Evolutionary conservation across 352 stramenopile species (phyloP).

Genomic region (Pythium rishiriense): DNA sequence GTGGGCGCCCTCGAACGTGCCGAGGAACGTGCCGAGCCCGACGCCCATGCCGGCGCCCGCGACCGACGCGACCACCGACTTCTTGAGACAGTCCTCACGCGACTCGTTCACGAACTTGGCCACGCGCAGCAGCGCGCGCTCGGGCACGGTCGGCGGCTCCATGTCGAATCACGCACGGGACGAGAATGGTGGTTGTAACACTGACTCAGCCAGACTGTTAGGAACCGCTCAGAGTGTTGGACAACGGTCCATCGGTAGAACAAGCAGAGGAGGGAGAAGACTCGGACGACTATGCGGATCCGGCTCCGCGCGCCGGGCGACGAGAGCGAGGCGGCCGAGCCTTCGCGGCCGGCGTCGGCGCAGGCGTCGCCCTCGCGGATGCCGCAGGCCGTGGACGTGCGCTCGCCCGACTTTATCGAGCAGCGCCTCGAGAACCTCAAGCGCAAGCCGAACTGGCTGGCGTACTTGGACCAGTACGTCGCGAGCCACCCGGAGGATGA

Average conservation of each 20-base stretch:
- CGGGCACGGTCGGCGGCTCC: constrained; percentile 32
- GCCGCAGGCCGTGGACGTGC: constrained; percentile 62
- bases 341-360: constrained; percentile 11
- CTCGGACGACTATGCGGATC: constrained; percentile 68
- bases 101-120: constrained; percentile 82
- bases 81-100: constrained; percentile 82
- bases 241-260: not conserved
- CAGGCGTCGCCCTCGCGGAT: constrained; percentile 32
- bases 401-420: constrained; percentile 82
- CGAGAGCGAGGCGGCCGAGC: constrained; percentile 26
- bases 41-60: constrained; percentile 77
- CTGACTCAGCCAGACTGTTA: not conserved
- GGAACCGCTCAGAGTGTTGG: not conserved
- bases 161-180: not conserved
- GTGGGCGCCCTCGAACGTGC: constrained; percentile 86
- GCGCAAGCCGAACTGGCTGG: constrained; percentile 52
- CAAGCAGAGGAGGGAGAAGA: no score
- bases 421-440: constrained; percentile 88
- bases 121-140: constrained; percentile 44
- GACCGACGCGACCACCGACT: constrained; percentile 75
- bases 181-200: constrained; percentile 1
- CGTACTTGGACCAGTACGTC: constrained; percentile 81
- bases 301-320: constrained; percentile 69
- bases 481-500: constrained; percentile 49
- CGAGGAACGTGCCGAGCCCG: constrained; percentile 81